Percentiles rank a stretch among this genome's conserved stretches.
Evolutionary conservation across 768 basidiomycete genomes (phyloP).

Genomic region (Coprinopsis cinerea): DNA sequence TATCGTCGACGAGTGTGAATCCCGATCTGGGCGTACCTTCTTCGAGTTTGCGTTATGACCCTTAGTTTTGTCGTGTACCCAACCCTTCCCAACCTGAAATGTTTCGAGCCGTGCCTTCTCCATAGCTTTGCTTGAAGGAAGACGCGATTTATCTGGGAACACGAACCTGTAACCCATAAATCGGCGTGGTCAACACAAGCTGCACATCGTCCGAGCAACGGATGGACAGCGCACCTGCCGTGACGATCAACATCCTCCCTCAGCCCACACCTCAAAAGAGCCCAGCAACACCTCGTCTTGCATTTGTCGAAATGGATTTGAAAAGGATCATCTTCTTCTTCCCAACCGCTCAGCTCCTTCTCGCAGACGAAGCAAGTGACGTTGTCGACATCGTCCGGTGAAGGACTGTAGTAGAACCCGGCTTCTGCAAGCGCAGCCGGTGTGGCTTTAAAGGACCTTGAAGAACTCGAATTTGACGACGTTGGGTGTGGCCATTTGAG

Average conservation of each 20-base stretch:
- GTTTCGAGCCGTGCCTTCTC: constrained; percentile 69
- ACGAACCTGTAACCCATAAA: constrained; percentile 40
- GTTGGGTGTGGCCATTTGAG: constrained; percentile 78
- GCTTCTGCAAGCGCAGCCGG: constrained; percentile 77
- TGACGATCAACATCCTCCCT: constrained; percentile 48
- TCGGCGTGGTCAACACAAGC: neutral
- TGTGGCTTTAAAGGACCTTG: constrained; percentile 52
- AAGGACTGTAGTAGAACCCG: constrained; percentile 82
- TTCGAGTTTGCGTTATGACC: constrained; percentile 67
- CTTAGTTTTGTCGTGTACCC: constrained; percentile 62
- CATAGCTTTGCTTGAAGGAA: constrained; percentile 64
- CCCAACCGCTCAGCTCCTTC: constrained; percentile 83
- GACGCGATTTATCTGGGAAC: constrained; percentile 51
- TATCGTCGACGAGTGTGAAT: neutral
- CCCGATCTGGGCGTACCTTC: constrained; percentile 40
- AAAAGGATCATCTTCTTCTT: constrained; percentile 78
- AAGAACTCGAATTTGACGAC: neutral
- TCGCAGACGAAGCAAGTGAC: constrained; percentile 82
- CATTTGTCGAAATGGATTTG: constrained; percentile 76
- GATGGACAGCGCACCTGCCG: constrained; percentile 49
- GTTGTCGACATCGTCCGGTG: constrained; percentile 60
- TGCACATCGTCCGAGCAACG: neutral
- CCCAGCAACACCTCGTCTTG: constrained; percentile 68
- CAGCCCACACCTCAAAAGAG: constrained; percentile 68
- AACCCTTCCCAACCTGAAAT: constrained; percentile 47